Evolutionary conservation across 2,329 filamentous ascomycete genomes (phyloP), one percentile per base, ranked within the genome.

Genomic region (Cadophora luteo-olivacea): DNA sequence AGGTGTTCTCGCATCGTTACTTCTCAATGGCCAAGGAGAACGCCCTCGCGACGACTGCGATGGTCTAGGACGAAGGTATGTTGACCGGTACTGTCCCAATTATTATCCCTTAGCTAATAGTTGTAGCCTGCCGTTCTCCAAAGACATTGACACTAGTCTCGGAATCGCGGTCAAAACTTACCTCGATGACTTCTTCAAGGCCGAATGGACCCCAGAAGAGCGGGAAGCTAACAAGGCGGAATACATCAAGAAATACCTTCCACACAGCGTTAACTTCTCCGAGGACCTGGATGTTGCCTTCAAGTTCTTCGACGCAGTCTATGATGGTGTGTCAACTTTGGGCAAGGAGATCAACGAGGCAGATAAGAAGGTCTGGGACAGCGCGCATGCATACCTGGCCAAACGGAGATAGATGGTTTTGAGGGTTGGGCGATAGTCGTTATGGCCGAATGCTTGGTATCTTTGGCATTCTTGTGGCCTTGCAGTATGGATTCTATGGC

Each of bases 141-240:
- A 85, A 22, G 89, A 92, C 71, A 89, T 91, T 12, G 91, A 94
- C 75, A 90, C 92, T 60, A 91, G 89, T 14, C 85, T 96, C 41
- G 92, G 91, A 33, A 92, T 96, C 70, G 92, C 92, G 0, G 88
- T 94, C 51, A 92, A 93, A 79, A 93, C 91, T 9, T 92, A 92
- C 77, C 85, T 93, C 25, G 91, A 93, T 73, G 91, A 94, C 68
- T 83, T 94, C 61, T 85, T 84, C 19, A 81, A 87, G 62, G 84
- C 85, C 24, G 80, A 83, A 9, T 86, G 91, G 69, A 83, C 86
- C 11, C 80, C 79, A 3, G 83, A 86, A 64, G 76, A 80, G 65
- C 82, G 83, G 60, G 78, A 80, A 25, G 72, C 75, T 4, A 84
- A 84, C 67, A 83, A 85, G 68, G 71, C 79, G n/a, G 79, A 80